Base-by-base conservation (phyloP, 2,329 filamentous ascomycete species). In the Cladobotryum mycophilum region DNA sequence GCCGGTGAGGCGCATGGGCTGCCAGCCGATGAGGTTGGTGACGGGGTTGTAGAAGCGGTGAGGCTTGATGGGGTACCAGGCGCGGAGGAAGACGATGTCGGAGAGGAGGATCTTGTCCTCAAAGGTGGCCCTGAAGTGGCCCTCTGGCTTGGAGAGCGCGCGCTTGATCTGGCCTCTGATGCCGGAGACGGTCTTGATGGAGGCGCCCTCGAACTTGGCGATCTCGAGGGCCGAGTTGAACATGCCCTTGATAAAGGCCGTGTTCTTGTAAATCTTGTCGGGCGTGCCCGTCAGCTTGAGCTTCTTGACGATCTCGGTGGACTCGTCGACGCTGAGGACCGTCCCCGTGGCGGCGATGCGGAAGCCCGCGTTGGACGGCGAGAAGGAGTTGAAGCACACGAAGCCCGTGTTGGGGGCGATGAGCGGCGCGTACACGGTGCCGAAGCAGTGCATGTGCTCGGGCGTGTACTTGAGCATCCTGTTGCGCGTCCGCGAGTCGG, bases 251-350 rank as follows among this genome's bases (percentile, higher is more conserved):
- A 99, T 90, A 67, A 99, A 99, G 37, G 93, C 91, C 0, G 93
- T 99, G 74, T 99, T 99, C 72, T 96, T 96, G 82, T 95, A 97
- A 70, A 97, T 95, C 74, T 97, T 97, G 79, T 93, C 95, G 1
- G 93, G 91, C 44, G 82, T 79, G 53, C 93, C 93, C 0, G 90
- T 96, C 45, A 99, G 81, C 70, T 99, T 99, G 64, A 99, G 84
- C 77, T 99, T 99, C 80, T 99, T 99, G 69, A 99, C 93, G 58
- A 99, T 97, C 67, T 99, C 93, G 3, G 89, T 91, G 38, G 86
- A 89, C 71, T 97, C 91, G 66, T 99, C 93, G 17, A 99, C 93
- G 63, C 86, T 91, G 56, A 97, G 75, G 4, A 99, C 89, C 2
- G 93, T 93, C 54, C 93, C 93, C 0, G 91, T 96, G 2, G 93